A percentile compares a stretch with the other conserved stretches of the same genome.
Conservation (phyloP, 441 rosid species). For the Arabidopsis lyrata region DNA sequence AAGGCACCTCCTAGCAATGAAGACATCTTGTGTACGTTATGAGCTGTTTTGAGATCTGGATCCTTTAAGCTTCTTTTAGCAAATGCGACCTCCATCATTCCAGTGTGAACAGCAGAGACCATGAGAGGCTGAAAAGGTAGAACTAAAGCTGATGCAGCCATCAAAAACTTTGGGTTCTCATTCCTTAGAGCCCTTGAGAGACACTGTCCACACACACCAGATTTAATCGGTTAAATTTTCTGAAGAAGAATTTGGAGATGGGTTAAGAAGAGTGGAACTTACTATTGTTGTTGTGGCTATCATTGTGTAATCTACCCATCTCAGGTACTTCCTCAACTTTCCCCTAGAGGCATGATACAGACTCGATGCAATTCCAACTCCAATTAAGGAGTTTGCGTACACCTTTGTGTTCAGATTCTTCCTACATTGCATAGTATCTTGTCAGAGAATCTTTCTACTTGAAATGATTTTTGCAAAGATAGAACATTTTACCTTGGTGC, state of each 20-base stretch:
- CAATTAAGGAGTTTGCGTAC: conserved; percentile 93
- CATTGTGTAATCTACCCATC: conserved; percentile 96
- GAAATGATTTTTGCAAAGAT: background rate
- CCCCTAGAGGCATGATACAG: conserved; percentile 94
- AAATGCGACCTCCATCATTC: conserved; percentile 98
- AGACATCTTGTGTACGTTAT: conserved; percentile 87
- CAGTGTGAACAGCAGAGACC: conserved; percentile 94
- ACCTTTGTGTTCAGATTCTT: conserved; percentile 72
- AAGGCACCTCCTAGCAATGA: conserved; percentile 81
- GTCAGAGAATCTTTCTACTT: background rate
- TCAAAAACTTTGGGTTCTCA: conserved; percentile 85
- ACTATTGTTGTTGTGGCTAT: conserved; percentile 89
- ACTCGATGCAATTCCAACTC: conserved; percentile 92
- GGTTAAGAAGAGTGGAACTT: conserved; percentile 39
- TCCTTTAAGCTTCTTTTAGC: conserved; percentile 79
- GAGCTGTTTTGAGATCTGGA: conserved; percentile 78
- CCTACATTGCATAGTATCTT: conserved; percentile 50
- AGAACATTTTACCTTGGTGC: conserved; percentile 76
- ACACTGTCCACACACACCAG: conserved; percentile 59
- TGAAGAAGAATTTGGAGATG: background rate
- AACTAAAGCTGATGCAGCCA: conserved; percentile 90
- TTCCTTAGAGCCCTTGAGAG: conserved; percentile 82
- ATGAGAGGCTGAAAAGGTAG: conserved; percentile 91
- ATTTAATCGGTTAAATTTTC: background rate
- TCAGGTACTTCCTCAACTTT: conserved; percentile 68